phyloP scores from a whole-genome alignment of 345 rosid species.

The Pugionium cornutum region DNA sequence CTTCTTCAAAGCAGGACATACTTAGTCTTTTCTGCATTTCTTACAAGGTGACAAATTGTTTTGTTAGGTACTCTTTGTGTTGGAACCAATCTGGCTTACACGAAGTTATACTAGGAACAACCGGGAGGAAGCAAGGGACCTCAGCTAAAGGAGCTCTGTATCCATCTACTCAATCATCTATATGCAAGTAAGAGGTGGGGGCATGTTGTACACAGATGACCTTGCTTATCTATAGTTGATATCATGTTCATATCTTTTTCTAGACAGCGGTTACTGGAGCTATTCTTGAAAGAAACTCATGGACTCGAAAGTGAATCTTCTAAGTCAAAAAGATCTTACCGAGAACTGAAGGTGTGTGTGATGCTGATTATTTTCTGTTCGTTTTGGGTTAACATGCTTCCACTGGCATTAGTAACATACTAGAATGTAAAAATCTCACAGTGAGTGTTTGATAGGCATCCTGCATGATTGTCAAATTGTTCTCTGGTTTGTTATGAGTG shows the following conservation, averaged over 20 bases:
- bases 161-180: constrained; percentile 72
- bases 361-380: constrained; percentile 29
- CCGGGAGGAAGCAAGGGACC: constrained; percentile 94
- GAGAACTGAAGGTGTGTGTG: constrained; percentile 72
- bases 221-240: constrained; percentile 11
- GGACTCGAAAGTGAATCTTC: constrained; percentile 35
- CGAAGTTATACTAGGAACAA: constrained; percentile 91
- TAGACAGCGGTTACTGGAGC: constrained; percentile 63
- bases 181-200: constrained; percentile 75
- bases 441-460: constrained; percentile 7
- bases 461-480: constrained; percentile 5
- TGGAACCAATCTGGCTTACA: constrained; percentile 89
- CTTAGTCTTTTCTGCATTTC: constrained; percentile 16
- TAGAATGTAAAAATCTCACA: constrained; percentile 17
- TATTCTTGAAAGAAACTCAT: constrained; percentile 47
- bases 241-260: constrained; percentile 2
- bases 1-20: constrained; percentile 16
- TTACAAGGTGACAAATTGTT: constrained; percentile 2
- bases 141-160: constrained; percentile 79
- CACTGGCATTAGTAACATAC: not conserved
- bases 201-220: constrained; percentile 7
- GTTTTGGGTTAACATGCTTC: constrained; percentile 19
- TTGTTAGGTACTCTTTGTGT: constrained; percentile 73
- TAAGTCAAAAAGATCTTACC: constrained; percentile 48
- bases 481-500: constrained; percentile 23